phyloP scores from a whole-genome alignment of 768 basidiomycete species.

The Mycena crocata region DNA sequence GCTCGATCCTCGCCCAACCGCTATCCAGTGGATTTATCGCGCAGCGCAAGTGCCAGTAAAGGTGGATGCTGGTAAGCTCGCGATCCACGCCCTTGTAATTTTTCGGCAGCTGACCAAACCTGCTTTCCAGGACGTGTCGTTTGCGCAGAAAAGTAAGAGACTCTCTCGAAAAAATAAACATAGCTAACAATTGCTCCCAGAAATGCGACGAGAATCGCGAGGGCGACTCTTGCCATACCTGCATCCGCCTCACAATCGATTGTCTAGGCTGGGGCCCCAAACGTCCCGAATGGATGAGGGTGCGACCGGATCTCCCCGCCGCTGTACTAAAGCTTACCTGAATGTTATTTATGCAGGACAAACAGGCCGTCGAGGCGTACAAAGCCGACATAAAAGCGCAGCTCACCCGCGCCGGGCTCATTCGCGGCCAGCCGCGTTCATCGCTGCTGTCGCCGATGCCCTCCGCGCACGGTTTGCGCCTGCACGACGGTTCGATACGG shows the following conservation, averaged over 20 bases:
- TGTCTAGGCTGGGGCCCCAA: conserved; percentile 89
- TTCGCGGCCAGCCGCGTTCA: conserved; percentile 83
- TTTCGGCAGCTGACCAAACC: background rate
- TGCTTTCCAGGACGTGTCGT: conserved; percentile 78
- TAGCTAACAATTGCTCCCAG: conserved; percentile 47
- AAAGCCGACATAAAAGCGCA: conserved; percentile 88
- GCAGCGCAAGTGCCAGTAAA: conserved; percentile 67
- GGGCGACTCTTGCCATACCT: conserved; percentile 84
- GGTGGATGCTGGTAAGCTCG: conserved; percentile 83
- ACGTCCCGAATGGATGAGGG: conserved; percentile 92
- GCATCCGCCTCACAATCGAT: conserved; percentile 81
- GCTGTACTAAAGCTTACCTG: conserved; percentile 30
- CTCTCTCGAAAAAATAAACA: background rate
- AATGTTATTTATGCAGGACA: conserved; percentile 73
- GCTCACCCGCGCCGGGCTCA: conserved; percentile 80
- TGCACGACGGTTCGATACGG: conserved; percentile 29
- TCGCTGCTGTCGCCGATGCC: conserved; percentile 53
- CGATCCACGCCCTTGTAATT: conserved; percentile 25
- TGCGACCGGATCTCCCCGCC: conserved; percentile 46
- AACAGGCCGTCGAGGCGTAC: conserved; percentile 83
- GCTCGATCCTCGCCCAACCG: conserved; percentile 60
- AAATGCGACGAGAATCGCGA: conserved; percentile 92
- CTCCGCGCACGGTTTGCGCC: conserved; percentile 12
- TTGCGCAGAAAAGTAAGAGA: conserved; percentile 79
- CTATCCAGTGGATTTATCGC: conserved; percentile 62